These are phyloP conservation scores for Geotrichum fermentans DNA, from an alignment of 1,139 yeast species.

Conservation along the genomic window DNA sequence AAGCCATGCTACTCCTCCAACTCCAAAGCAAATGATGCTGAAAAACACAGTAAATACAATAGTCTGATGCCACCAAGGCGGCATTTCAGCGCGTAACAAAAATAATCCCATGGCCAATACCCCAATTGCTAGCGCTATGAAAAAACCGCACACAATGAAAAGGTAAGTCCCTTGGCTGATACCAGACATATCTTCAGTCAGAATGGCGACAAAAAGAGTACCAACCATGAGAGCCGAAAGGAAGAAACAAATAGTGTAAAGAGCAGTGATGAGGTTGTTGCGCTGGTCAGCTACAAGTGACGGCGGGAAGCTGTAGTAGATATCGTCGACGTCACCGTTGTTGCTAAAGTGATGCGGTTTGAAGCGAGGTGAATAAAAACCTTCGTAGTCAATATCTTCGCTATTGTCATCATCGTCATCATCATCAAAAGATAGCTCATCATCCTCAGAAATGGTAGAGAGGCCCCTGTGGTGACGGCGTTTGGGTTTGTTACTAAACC, in stretches of 20 bases:
- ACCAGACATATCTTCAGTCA: slow-evolving; percentile 36
- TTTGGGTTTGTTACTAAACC: slow-evolving; percentile 24
- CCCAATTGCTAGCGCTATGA: slow-evolving; percentile 39
- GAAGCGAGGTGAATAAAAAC: slow-evolving; percentile 27
- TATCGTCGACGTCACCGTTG: slow-evolving; percentile 6
- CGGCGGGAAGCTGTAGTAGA: slow-evolving; percentile 11
- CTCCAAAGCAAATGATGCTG: slow-evolving; percentile 43
- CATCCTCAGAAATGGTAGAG: slow-evolving; percentile 17
- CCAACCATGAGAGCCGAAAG: slow-evolving; percentile 46
- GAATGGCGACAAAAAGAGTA: slow-evolving; percentile 45
- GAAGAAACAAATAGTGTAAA: slow-evolving; percentile 43
- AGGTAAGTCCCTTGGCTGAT: slow-evolving; percentile 29
- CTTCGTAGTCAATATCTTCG: slow-evolving; percentile 20
- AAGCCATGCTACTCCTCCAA: slow-evolving; percentile 44
- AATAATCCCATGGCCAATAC: slow-evolving; percentile 41
- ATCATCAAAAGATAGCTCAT: slow-evolving; percentile 22
- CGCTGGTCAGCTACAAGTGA: slow-evolving; percentile 33
- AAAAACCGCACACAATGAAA: slow-evolving; percentile 33
- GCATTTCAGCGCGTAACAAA: slow-evolving; percentile 39
- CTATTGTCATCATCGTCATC: slow-evolving; percentile 22
- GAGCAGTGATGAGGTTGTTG: slow-evolving; percentile 45
- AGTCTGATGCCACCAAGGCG: slow-evolving; percentile 44
- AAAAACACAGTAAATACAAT: slow-evolving; percentile 39
- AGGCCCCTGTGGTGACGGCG: slow-evolving; percentile 19
- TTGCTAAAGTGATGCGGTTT: slow-evolving; percentile 19